Conservation (phyloP, 1,284 basidiomycete species). For the Thecaphora thlaspeos region DNA sequence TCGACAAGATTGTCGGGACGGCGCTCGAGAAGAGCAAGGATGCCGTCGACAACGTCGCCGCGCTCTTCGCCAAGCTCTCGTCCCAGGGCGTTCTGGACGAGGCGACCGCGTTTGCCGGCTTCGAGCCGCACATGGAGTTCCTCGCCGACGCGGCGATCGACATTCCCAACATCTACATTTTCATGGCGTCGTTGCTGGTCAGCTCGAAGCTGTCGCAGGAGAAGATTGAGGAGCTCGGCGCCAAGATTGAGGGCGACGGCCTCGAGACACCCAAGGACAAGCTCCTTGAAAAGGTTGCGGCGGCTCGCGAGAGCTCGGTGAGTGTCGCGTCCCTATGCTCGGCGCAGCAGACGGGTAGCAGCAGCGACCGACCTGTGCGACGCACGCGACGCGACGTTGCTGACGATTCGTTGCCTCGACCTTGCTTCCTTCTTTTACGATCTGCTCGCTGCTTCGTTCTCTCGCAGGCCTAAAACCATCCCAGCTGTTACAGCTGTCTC, state of each 20-base stretch:
- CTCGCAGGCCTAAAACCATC: too few species aligned
- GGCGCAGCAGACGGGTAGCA: too few species aligned
- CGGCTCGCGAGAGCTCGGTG: constrained; percentile 15
- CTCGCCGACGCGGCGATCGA: constrained; percentile 86
- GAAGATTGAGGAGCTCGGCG: constrained; percentile 50
- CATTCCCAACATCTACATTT: constrained; percentile 77
- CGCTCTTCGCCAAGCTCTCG: constrained; percentile 49
- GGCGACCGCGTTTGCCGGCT: constrained; percentile 67
- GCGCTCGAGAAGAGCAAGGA: constrained; percentile 78
- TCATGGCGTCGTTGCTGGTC: constrained; percentile 65
- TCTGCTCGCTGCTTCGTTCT: too few species aligned
- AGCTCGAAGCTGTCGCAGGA: constrained; percentile 36
- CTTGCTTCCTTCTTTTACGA: too few species aligned
- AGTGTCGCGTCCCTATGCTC: too few species aligned
- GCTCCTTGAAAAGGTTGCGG: constrained; percentile 53
- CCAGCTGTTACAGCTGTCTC: too few species aligned
- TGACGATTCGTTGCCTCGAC: too few species aligned
- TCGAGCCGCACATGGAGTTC: constrained; percentile 69
- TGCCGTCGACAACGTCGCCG: constrained; percentile 66
- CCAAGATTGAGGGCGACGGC: constrained; percentile 53
- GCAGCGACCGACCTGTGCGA: too few species aligned
- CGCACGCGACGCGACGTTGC: too few species aligned
- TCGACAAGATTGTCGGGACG: constrained; percentile 71
- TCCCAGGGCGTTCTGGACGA: constrained; percentile 42
- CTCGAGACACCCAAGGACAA: constrained; percentile 53